Base-by-base conservation (phyloP, 2,329 filamentous ascomycete species). In the Diaporthe citrichinensis region DNA sequence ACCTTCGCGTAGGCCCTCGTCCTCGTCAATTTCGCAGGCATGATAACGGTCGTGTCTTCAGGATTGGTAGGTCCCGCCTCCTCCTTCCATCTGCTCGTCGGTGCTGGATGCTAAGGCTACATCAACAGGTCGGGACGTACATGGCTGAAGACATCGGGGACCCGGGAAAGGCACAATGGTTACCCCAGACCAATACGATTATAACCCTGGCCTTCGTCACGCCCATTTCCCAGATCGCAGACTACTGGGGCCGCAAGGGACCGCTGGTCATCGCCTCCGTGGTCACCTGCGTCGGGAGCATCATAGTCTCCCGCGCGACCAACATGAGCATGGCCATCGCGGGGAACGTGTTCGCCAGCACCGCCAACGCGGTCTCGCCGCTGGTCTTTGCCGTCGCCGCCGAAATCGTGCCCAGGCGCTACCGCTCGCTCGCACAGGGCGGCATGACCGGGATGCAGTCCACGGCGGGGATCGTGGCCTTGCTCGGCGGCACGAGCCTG, bases 131-230 rank as follows among this genome's bases (percentile, higher is more conserved):
- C 14, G 59, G 59, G 4, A 62, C 59, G 25, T 62, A 46, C 7
- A 62, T 62, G 59, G 59, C 59, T 31, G 39, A 28, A 12, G 59
- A 62, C 15, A 62, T 62, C n/a, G 59, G 59, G 2, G 59, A 62
- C 17, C 59, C 59, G 25, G 59, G 39, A 0, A 62, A 62, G 23
- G 59, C 59, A 31, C 39, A 62, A 46, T 62, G 59, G 59, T 39
- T 62, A 28, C 39, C 39, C 1, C 59, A 62, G 39, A 62, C 59
- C 39, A 62, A 62, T 3, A 46, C 59, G 3, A 62, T 62, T 2
- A 46, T 62, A 44, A 62, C 59, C 15, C 25, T 62, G 7, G 59
- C 59, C 23, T 62, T 62, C 17, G 59, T 62, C 39, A 62, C 39
- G 8, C 39, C 59, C 12, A 62, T 62, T 10, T 62, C 59, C 3